Base-by-base conservation (phyloP, 2,329 filamentous ascomycete species). In the Cadophora malorum region DNA sequence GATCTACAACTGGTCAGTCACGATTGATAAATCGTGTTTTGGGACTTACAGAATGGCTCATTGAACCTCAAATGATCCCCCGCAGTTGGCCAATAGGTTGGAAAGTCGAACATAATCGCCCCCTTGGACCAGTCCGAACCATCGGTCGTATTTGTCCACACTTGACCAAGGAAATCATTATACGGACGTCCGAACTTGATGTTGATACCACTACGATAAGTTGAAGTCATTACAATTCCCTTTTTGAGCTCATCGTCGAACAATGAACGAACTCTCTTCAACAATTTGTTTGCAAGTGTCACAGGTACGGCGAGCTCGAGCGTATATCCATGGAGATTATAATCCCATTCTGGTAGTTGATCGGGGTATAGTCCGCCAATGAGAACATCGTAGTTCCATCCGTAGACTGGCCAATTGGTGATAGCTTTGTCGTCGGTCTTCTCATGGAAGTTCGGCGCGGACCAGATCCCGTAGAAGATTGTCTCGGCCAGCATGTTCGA, bases 71-170 rank as follows among this genome's bases (percentile, higher is more conserved):
- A 45, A 31, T 69, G 52, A 69, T 72, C 66, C 31, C 70, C 70
- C 23, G 38, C 58, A 8, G 70, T 70, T 3, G 70, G 70, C 53
- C 60, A 56, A 31, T 63, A 72, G 19, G 50, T 66, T 1, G 70
- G 68, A 38, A 72, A 72, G 47, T 72, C 68, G 59, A 72, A 72
- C 70, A 72, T 72, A 21, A 72, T 72, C 1, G 68, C 68, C 1
- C 70, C 70, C 45, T 69, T 70, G 4, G 33, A 67, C 70, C 70
- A 72, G 61, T 70, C 65, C 23, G 49, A 49, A 3, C 65, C 67
- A 68, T 61, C 65, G 3, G 63, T 66, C 8, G 59, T 63, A 12
- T 67, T 58, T 9, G 50, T 67, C 62, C 61, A 67, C 5, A 70
- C 69, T 55, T 71, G 67, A 0, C 69, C 69, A 1, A 71, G 45